Conservation (phyloP, 306 rosid genomes). For the Trifolium repens region DNA sequence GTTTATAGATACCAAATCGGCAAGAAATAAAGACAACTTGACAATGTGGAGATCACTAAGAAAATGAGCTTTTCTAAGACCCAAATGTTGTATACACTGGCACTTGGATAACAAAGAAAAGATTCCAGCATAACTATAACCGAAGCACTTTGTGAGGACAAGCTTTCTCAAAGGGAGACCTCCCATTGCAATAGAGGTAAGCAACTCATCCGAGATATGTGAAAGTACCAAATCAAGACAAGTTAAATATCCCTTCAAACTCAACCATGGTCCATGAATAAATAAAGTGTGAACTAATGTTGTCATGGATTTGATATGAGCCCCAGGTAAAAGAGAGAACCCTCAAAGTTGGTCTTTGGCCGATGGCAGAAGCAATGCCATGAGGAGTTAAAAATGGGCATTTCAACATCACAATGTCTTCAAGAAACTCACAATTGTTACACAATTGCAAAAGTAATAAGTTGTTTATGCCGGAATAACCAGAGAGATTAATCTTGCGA, state of each 20-base stretch:
- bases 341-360: background rate
- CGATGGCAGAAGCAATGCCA: background rate
- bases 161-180: background rate
- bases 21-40: background rate
- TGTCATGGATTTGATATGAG: too few species aligned
- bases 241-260: background rate
- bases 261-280: background rate
- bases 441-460: background rate
- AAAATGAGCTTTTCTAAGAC: background rate
- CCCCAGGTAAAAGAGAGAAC: too few species aligned
- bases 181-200: background rate
- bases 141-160: background rate
- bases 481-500: background rate
- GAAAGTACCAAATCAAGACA: background rate
- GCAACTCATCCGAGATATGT: background rate
- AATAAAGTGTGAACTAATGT: slow-evolving; percentile 1
- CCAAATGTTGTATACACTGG: background rate
- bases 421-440: background rate
- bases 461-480: background rate
- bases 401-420: background rate
- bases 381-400: background rate
- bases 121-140: background rate
- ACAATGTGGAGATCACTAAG: background rate
- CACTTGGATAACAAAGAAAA: background rate
- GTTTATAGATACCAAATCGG: background rate